Evolutionary conservation across 495 filamentous ascomycete species (phyloP).

Genomic region (Aspergillus heteromorphus): DNA sequence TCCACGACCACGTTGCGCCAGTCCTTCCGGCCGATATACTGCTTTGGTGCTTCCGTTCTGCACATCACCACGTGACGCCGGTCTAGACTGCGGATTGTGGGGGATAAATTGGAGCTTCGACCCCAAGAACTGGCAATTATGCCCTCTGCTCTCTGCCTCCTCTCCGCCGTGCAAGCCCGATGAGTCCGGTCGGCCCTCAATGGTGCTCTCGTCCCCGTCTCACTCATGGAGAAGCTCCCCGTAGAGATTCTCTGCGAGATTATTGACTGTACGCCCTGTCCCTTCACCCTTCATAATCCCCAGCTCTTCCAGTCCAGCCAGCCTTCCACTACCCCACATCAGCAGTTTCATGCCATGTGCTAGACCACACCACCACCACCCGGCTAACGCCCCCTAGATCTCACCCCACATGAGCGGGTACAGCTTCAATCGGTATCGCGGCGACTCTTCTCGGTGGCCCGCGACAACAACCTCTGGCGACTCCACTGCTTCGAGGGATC

Average conservation of each 20-base stretch:
- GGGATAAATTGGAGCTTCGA: not conserved
- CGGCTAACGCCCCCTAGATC: slow-evolving; percentile 41
- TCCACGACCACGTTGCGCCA: not conserved
- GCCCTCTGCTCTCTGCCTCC: not conserved
- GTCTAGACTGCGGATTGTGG: slow-evolving; percentile 2
- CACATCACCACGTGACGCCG: slow-evolving; percentile 1
- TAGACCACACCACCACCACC: not conserved
- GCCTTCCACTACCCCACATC: slow-evolving; percentile 21
- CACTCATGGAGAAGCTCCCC: slow-evolving; percentile 60
- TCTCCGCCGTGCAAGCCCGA: slow-evolving; percentile 6
- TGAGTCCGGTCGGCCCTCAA: slow-evolving; percentile 25
- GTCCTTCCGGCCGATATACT: not conserved
- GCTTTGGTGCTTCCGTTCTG: too few species aligned
- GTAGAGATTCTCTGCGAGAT: slow-evolving; percentile 74
- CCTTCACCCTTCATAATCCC: slow-evolving; percentile 4
- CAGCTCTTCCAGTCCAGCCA: too few species aligned
- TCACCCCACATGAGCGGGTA: slow-evolving; percentile 63
- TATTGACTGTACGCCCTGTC: slow-evolving; percentile 55
- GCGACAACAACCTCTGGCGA: slow-evolving; percentile 75
- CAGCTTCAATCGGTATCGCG: slow-evolving; percentile 66
- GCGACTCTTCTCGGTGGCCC: slow-evolving; percentile 59
- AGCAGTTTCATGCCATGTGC: not conserved
- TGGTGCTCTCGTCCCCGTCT: slow-evolving; percentile 20
- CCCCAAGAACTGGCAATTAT: slow-evolving; percentile 4
- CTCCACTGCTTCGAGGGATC: slow-evolving; percentile 68